Evolutionary conservation across 2,329 filamentous ascomycete genomes (phyloP).

Genomic region (Colletotrichum orchidophilum): DNA sequence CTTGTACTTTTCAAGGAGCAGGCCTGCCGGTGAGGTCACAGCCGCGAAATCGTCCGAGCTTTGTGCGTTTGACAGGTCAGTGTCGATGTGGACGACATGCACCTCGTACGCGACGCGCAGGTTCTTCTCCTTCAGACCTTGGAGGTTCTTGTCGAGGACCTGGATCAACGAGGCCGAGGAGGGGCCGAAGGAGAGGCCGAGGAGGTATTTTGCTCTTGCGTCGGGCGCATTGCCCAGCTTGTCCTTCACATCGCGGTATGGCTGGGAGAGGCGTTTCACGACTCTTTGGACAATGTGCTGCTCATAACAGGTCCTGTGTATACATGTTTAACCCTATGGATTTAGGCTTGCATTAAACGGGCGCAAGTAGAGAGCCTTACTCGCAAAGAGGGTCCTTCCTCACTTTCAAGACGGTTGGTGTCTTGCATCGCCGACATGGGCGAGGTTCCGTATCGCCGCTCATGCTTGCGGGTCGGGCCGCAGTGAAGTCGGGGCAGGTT

Average conservation of each 20-base stretch:
- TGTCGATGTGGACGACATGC: conserved; percentile 65
- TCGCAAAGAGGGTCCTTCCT: conserved; percentile 40
- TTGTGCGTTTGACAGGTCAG: conserved; percentile 43
- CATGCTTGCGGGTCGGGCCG: conserved; percentile 14
- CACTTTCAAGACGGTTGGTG: conserved; percentile 33
- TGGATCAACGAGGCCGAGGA: conserved; percentile 83
- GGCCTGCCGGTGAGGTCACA: conserved; percentile 45
- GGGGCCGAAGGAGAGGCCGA: conserved; percentile 85
- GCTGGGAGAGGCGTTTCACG: conserved; percentile 72
- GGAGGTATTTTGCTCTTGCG: conserved; percentile 64
- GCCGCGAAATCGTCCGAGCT: conserved; percentile 3
- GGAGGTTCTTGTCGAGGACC: conserved; percentile 75
- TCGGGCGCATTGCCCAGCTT: conserved; percentile 31
- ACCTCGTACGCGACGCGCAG: conserved; percentile 75
- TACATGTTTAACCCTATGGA: neutral
- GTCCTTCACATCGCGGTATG: conserved; percentile 56
- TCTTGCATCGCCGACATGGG: conserved; percentile 38
- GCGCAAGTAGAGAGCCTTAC: conserved; percentile 30
- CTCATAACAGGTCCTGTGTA: conserved; percentile 71
- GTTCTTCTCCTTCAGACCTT: conserved; percentile 71
- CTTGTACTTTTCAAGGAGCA: conserved; percentile 63
- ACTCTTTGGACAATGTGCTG: conserved; percentile 82
- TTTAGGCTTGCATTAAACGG: conserved; percentile 4
- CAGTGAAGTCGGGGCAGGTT: neutral
- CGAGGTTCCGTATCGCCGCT: conserved; percentile 13